Conservation (phyloP, 352 stramenopile species). For the Phytophthora sansomeana region DNA sequence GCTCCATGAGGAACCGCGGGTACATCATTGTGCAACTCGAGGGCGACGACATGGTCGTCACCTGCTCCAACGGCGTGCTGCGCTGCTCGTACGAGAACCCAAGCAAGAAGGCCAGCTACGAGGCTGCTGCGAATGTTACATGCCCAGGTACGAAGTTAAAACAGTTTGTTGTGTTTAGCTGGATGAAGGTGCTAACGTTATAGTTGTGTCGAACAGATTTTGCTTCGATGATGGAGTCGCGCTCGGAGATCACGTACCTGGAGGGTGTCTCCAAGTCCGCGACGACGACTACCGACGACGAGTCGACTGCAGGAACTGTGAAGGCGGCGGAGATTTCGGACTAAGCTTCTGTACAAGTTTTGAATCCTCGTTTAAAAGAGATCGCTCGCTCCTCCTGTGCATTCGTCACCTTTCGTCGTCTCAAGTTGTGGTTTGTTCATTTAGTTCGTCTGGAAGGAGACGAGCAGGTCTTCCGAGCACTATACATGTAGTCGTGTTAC, state of each 20-base stretch:
- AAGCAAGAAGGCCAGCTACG: conserved; percentile 49
- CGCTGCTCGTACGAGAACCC: conserved; percentile 71
- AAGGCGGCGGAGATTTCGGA: conserved; percentile 30
- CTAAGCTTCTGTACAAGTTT: conserved; percentile 16
- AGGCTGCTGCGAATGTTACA: conserved; percentile 44
- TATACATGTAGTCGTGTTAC: too few species aligned
- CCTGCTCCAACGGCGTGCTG: conserved; percentile 60
- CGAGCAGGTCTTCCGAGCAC: conserved; percentile 16
- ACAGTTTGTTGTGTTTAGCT: too few species aligned
- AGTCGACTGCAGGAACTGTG: conserved; percentile 38
- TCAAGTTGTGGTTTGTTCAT: conserved; percentile 33
- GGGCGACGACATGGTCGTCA: conserved; percentile 66
- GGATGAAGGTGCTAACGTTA: not conserved
- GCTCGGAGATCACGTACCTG: conserved; percentile 58
- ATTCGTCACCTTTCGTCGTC: conserved; percentile 16
- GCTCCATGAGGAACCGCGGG: conserved; percentile 65
- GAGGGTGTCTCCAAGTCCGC: conserved; percentile 40
- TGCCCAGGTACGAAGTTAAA: conserved; percentile 73
- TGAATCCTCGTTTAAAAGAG: conserved; percentile 16
- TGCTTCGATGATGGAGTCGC: conserved; percentile 64
- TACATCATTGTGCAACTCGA: conserved; percentile 61
- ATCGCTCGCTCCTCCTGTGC: conserved; percentile 12
- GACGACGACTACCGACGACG: conserved; percentile 10
- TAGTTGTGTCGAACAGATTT: conserved; percentile 52
- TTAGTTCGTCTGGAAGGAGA: conserved; percentile 23